phyloP scores from a whole-genome alignment of 2,329 filamentous ascomycete genomes.

The Orbilia ellipsospora region DNA sequence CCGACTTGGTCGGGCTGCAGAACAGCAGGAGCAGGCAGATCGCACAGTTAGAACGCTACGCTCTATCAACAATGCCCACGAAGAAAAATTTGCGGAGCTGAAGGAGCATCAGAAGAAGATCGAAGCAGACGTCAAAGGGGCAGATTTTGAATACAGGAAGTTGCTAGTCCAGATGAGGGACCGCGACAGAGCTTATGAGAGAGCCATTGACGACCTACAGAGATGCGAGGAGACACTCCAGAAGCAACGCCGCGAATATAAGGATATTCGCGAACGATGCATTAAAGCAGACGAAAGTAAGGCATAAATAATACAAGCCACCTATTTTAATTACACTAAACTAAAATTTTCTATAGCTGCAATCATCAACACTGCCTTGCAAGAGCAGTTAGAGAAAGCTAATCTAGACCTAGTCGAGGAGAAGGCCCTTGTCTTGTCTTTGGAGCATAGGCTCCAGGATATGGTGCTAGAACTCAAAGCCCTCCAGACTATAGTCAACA shows the following conservation, averaged over 20 bases:
- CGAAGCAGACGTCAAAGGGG: constrained; percentile 9
- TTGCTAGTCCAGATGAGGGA: constrained; percentile 23
- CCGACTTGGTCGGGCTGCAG: constrained; percentile 24
- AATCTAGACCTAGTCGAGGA: constrained; percentile 17
- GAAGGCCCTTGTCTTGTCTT: neutral
- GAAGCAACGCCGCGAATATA: constrained; percentile 24
- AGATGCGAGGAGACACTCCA: constrained; percentile 7
- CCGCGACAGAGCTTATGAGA: constrained; percentile 20
- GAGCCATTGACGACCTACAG: neutral
- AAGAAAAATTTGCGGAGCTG: constrained; percentile 20
- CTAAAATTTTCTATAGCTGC: neutral
- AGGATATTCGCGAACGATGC: constrained; percentile 19
- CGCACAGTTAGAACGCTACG: constrained; percentile 22
- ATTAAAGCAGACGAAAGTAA: constrained; percentile 24
- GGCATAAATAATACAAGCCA: neutral
- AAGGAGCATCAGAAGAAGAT: constrained; percentile 17
- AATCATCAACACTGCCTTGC: constrained; percentile 14
- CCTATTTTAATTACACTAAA: neutral
- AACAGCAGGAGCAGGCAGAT: constrained; percentile 22
- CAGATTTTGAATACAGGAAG: constrained; percentile 16
- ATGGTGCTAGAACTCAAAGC: constrained; percentile 22
- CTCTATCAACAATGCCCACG: neutral
- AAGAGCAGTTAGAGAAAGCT: constrained; percentile 12
- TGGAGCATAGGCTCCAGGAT: constrained; percentile 15
- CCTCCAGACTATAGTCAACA: constrained; percentile 5